Conservation (phyloP, 1,284 basidiomycete genomes). For the Cryptococcus amylolentus region DNA sequence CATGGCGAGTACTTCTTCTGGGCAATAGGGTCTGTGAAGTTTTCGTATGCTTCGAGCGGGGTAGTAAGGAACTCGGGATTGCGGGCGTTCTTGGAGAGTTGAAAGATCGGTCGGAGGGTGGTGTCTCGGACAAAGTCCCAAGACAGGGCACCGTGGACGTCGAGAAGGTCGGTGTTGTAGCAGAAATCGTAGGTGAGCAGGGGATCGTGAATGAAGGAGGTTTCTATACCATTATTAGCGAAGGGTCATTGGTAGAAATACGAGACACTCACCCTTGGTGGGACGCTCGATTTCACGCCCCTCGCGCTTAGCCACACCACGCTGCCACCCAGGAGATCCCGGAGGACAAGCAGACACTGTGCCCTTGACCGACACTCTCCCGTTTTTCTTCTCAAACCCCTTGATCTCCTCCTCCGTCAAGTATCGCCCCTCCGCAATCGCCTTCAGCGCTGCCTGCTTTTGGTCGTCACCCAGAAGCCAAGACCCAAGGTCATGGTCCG, state of each 20-base stretch:
- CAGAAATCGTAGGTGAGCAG: constrained; percentile 36
- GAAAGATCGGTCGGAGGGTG: constrained; percentile 45
- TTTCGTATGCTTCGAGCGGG: constrained; percentile 45
- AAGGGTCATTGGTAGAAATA: constrained; percentile 1
- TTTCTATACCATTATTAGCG: constrained; percentile 15
- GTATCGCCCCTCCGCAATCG: constrained; percentile 24
- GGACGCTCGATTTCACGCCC: constrained; percentile 4
- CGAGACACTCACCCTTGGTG: constrained; percentile 11
- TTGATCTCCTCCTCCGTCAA: constrained; percentile 32
- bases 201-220: constrained; percentile 40
- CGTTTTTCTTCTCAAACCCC: constrained; percentile 29
- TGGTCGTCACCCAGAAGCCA: constrained; percentile 39
- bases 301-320: constrained; percentile 9
- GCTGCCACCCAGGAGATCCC: constrained; percentile 20
- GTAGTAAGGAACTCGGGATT: constrained; percentile 44
- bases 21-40: constrained; percentile 23
- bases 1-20: constrained; percentile 37
- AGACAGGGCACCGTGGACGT: constrained; percentile 41
- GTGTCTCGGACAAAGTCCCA: constrained; percentile 36
- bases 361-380: constrained; percentile 23
- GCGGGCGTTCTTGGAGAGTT: constrained; percentile 41
- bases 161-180: constrained; percentile 32
- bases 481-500: constrained; percentile 47
- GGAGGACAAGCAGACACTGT: constrained; percentile 26
- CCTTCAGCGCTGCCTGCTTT: constrained; percentile 24